phyloP scores from a whole-genome alignment of 495 filamentous ascomycete genomes.

The Penicillium coprophilum region DNA sequence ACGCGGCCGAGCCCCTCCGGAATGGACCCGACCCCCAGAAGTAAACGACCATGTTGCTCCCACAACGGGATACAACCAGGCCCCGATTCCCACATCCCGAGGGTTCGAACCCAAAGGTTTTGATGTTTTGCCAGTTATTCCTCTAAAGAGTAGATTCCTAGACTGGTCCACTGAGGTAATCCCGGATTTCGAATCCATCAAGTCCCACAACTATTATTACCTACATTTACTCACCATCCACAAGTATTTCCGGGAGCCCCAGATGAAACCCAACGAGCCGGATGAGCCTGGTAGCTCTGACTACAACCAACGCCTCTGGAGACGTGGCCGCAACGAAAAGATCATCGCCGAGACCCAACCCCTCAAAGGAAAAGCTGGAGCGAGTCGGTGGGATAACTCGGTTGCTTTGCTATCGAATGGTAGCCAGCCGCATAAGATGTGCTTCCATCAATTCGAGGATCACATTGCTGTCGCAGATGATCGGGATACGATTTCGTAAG shows the following conservation, averaged over 20 bases:
- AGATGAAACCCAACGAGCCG: slow-evolving; percentile 94
- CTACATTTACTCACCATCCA: slow-evolving; percentile 34
- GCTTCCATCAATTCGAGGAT: slow-evolving; percentile 97
- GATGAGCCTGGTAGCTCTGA: slow-evolving; percentile 97
- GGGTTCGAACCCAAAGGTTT: slow-evolving; percentile 63
- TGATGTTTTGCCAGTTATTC: slow-evolving; percentile 58
- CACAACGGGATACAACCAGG: slow-evolving; percentile 70
- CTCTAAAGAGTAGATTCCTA: slow-evolving; percentile 78
- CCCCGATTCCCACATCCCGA: slow-evolving; percentile 71
- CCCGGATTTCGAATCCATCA: slow-evolving; percentile 19
- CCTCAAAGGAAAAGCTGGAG: slow-evolving; percentile 81
- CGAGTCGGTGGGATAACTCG: slow-evolving; percentile 77
- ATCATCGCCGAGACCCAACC: slow-evolving; percentile 91
- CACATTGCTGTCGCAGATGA: slow-evolving; percentile 94
- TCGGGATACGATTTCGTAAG: slow-evolving; percentile 74
- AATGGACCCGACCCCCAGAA: slow-evolving; percentile 75
- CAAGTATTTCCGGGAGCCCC: slow-evolving; percentile 93
- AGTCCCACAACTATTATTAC: slow-evolving; percentile 6
- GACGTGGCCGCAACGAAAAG: slow-evolving; percentile 85
- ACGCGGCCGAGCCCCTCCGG: slow-evolving; percentile 60
- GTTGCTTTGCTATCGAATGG: slow-evolving; percentile 79
- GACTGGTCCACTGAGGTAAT: slow-evolving; percentile 89
- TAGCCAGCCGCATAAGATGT: slow-evolving; percentile 85
- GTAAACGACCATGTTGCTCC: slow-evolving; percentile 69
- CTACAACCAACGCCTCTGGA: slow-evolving; percentile 94